These are phyloP conservation scores for Daldinia loculata DNA, from an alignment of 495 filamentous ascomycete genomes.

Conservation along the genomic window DNA sequence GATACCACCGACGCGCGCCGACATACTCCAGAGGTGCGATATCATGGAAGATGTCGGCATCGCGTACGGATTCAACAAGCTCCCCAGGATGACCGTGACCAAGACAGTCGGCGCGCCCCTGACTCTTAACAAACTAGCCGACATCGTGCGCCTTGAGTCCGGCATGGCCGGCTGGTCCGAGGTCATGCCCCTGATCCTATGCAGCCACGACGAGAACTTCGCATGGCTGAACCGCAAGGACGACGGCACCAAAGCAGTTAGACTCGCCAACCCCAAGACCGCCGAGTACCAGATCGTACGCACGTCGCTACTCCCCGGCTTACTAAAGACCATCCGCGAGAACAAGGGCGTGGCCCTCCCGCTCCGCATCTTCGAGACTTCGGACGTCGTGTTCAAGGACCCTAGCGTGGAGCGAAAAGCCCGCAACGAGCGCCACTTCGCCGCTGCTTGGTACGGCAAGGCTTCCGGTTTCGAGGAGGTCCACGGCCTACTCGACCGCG, in stretches of 20 bases:
- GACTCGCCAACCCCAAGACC: conserved; percentile 94
- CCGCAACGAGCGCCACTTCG: conserved; percentile 92
- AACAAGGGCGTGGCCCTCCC: conserved; percentile 91
- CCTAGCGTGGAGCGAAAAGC: conserved; percentile 77
- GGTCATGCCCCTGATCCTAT: conserved; percentile 95
- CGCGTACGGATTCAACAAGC: conserved; percentile 94
- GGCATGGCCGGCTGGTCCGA: conserved; percentile 97
- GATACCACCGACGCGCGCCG: conserved; percentile 88
- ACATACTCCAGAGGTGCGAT: conserved; percentile 95
- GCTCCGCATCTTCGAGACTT: conserved; percentile 91
- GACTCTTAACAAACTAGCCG: conserved; percentile 89
- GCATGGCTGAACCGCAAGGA: conserved; percentile 92
- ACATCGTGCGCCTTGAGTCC: conserved; percentile 89
- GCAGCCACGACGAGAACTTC: conserved; percentile 99
- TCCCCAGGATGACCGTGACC: conserved; percentile 83
- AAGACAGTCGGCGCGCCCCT: conserved; percentile 89
- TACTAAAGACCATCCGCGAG: conserved; percentile 94
- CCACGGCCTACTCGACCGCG: conserved; percentile 89
- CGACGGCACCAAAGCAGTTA: conserved; percentile 84
- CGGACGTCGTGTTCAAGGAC: conserved; percentile 93
- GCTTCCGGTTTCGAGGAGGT: conserved; percentile 96
- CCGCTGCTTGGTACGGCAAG: conserved; percentile 94
- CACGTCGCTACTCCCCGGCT: conserved; percentile 85
- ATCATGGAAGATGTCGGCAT: conserved; percentile 99
- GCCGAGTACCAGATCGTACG: conserved; percentile 96